Base-by-base conservation (phyloP, 129 eudicot genomes). In the Calendula officinalis region DNA sequence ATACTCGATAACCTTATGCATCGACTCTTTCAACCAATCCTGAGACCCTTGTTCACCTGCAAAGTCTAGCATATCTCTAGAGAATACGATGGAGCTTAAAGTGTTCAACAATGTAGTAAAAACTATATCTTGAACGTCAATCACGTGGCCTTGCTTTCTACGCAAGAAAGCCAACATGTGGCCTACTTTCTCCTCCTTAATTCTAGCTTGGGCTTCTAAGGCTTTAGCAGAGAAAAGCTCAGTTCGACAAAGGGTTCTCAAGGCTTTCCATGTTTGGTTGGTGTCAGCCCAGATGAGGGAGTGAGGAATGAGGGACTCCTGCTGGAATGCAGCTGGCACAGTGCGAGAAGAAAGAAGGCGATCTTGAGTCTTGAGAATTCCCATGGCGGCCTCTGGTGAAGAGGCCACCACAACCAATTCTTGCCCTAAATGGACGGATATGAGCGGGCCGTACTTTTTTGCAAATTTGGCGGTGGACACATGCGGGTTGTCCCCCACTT, bases 291-390 rank as follows among this genome's bases (percentile, higher is more conserved):
- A 22, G 2, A 68, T 55, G 57, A 55, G 44, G 56, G 33, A 0
- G n/a, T n/a, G n/a, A n/a, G n/a, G n/a, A 22, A 68, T 55, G 57
- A 55, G 44, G 56, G 33, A 0, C 10, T 4, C 8, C 10, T 63
- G 46, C 3, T n/a, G n/a, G n/a, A 55, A 14, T 15, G 44, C 43
- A 2, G 48, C 7, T 11, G 77, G 77, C 41, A 43, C 65, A 5
- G 9, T 14, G 3, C 77, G 69, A 8, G 49, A 52, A 4, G 71
- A 73, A 36, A 73, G 43, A 8, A 39, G 6, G 4, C 71, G 64
- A 15, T 73, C 77, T 11, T 72, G 52, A 4, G 71, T 53, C 32
- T 64, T 72, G 65, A 63, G 71, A 46, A 72, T 52, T 72, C 45
- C 70, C 8, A 17, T 54, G 6, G 77, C 77, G 5, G 67, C 56